Evolutionary conservation across 352 stramenopile genomes (phyloP).

Genomic region (Pythium aquatile): DNA sequence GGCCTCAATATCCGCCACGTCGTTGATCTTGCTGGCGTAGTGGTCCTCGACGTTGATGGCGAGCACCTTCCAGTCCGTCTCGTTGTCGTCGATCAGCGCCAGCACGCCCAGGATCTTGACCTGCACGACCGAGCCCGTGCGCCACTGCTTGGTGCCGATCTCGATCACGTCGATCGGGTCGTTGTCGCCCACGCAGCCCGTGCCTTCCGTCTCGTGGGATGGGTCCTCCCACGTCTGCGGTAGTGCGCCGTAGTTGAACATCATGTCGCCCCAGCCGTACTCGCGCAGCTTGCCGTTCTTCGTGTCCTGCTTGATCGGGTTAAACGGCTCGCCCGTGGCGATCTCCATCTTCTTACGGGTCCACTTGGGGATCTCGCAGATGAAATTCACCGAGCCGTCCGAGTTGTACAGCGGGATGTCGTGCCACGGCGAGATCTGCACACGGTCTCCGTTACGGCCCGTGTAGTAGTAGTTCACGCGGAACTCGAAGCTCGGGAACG

Average conservation of each 20-base stretch:
- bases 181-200: constrained; percentile 91
- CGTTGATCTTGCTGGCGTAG: constrained; percentile 96
- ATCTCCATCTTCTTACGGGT: constrained; percentile 99
- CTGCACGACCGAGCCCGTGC: constrained; percentile 92
- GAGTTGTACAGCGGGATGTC: constrained; percentile 95
- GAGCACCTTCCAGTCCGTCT: constrained; percentile 99
- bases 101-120: constrained; percentile 98
- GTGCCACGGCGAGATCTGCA: constrained; percentile 97
- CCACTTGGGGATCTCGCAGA: constrained; percentile 99
- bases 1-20: constrained; percentile 96
- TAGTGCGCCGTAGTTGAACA: constrained; percentile 99
- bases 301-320: constrained; percentile 99
- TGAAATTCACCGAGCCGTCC: constrained; percentile 84
- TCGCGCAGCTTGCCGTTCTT: constrained; percentile 98
- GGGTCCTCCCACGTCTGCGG: constrained; percentile 99
- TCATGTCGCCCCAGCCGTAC: constrained; percentile 95
- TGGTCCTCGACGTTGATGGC: constrained; percentile 96
- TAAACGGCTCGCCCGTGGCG: constrained; percentile 92
- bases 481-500: constrained; percentile 90
- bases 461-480: constrained; percentile 90
- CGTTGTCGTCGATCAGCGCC: constrained; percentile 99
- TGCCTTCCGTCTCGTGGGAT: constrained; percentile 79
- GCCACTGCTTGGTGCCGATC: constrained; percentile 94
- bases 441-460: constrained; percentile 56
- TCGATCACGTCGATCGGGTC: constrained; percentile 99